Evolutionary conservation across 495 filamentous ascomycete species (phyloP).

Genomic region (Aspergillus funiculosus): DNA sequence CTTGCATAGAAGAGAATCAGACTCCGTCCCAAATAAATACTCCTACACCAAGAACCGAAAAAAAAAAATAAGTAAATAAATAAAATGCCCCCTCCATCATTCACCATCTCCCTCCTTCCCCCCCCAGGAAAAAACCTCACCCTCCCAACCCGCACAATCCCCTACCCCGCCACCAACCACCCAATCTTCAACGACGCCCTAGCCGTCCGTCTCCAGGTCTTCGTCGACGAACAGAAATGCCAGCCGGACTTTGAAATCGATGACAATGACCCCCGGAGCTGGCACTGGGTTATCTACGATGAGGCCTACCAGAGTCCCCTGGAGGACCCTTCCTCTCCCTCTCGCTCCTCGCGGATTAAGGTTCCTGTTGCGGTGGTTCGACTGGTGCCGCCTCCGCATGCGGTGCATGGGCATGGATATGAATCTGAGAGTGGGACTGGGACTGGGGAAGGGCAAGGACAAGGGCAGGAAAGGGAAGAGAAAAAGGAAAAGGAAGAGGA

Average conservation of each 20-base stretch:
- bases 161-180: conserved; percentile 38
- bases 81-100: conserved; percentile 1
- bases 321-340: too few species aligned
- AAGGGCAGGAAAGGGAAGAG: not conserved
- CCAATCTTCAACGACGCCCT: conserved; percentile 69
- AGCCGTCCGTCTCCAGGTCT: conserved; percentile 69
- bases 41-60: not conserved
- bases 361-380: conserved; percentile 61
- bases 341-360: too few species aligned
- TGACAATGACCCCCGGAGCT: conserved; percentile 66
- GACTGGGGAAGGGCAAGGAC: not conserved
- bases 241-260: conserved; percentile 68
- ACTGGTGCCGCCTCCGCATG: conserved; percentile 58
- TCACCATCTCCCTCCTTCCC: conserved; percentile 22
- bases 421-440: not conserved
- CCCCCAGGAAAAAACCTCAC: conserved; percentile 21
- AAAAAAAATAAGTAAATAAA: conserved; percentile 2
- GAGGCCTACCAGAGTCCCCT: not conserved
- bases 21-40: not conserved
- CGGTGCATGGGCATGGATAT: not conserved
- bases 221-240: conserved; percentile 67
- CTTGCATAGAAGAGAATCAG: not conserved
- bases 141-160: conserved; percentile 20
- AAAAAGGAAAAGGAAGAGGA: not conserved
- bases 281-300: conserved; percentile 74